Evolutionary conservation across 1,284 basidiomycete species (phyloP), one percentile per base, ranked within the genome.

Genomic region (Athelia sp.): DNA sequence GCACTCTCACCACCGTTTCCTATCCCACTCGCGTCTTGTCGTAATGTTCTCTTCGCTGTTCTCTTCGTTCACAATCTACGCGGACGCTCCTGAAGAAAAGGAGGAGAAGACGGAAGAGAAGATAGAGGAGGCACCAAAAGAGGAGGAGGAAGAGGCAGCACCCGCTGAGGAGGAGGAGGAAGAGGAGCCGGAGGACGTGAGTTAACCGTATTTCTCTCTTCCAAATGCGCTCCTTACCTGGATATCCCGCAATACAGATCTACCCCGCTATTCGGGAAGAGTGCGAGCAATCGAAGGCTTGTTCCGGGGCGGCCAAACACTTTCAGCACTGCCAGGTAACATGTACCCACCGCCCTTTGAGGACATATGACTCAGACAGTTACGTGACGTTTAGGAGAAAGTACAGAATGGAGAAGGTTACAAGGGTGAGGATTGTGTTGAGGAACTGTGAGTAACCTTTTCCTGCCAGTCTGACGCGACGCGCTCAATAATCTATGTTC

Each of bases 41-140:
- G n/a, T 21, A 40, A 40, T 40, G 36, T 21, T 40, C n/a, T 40
- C 32, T n/a, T n/a, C 36, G 36, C 36, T 40, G 36, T 40, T 40
- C n/a, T 40, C 36, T 6, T 40, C 36, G 6, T 40, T 40, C 19
- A 40, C 36, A 21, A n/a, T 40, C 19, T 21, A 40, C 36, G 36
- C 36, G 36, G 36, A 40, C 19, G 36, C 36, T n/a, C 36, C 36
- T 21, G 36, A 40, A n/a, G 36, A n/a, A n/a, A 40, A 40, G 36
- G 32, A 34, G 32, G 32, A 11, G n/a, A 34, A 34, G 32, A n/a
- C n/a, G n/a, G 32, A 34, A 11, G 32, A 34, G 32, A 34, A 34
- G 11, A n/a, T 34, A 34, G 32, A 34, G 32, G 32, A 34, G n/a
- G 32, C 11, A n/a, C 32, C 32, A 34, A n/a, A 34, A 34, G 32